A percentile compares a stretch with the other conserved stretches of the same genome.
Conservation (phyloP, 352 stramenopile species). For the Thraustochytrium sp. region DNA sequence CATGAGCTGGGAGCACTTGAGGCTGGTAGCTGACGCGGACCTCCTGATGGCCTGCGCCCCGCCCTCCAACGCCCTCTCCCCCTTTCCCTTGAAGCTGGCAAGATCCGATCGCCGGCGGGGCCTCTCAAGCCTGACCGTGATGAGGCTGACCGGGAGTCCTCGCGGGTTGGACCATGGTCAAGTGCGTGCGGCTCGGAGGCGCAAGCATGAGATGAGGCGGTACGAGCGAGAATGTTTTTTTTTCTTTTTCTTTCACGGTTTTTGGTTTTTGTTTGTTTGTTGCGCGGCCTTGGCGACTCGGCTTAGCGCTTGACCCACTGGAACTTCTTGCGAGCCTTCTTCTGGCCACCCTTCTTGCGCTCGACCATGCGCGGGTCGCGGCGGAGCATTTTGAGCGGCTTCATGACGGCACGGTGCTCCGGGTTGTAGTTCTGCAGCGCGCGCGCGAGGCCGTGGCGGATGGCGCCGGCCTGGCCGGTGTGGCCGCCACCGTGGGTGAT, state of each 20-base stretch:
- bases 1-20: too few relatives aligned
- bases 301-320: slow-evolving; percentile 95
- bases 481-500: slow-evolving; percentile 83
- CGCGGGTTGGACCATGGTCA: background rate
- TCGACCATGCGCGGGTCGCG: slow-evolving; percentile 91
- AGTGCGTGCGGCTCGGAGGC: background rate
- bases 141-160: too few relatives aligned
- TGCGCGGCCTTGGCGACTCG: too few relatives aligned
- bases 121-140: too few relatives aligned
- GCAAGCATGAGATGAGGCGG: background rate
- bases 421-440: slow-evolving; percentile 89
- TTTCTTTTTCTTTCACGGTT: background rate
- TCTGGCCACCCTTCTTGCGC: slow-evolving; percentile 88
- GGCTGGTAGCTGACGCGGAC: too few relatives aligned
- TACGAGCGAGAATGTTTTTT: background rate
- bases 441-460: slow-evolving; percentile 82
- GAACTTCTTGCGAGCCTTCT: slow-evolving; percentile 92
- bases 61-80: too few relatives aligned
- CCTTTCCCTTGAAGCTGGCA: too few relatives aligned
- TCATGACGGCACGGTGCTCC: slow-evolving; percentile 70
- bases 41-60: too few relatives aligned
- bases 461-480: slow-evolving; percentile 83
- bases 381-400: slow-evolving; percentile 83
- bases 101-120: too few relatives aligned
- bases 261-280: background rate